Evolutionary conservation across 2,329 filamentous ascomycete genomes (phyloP), one percentile per base, ranked within the genome.

Genomic region (Leptodontidium sp.): DNA sequence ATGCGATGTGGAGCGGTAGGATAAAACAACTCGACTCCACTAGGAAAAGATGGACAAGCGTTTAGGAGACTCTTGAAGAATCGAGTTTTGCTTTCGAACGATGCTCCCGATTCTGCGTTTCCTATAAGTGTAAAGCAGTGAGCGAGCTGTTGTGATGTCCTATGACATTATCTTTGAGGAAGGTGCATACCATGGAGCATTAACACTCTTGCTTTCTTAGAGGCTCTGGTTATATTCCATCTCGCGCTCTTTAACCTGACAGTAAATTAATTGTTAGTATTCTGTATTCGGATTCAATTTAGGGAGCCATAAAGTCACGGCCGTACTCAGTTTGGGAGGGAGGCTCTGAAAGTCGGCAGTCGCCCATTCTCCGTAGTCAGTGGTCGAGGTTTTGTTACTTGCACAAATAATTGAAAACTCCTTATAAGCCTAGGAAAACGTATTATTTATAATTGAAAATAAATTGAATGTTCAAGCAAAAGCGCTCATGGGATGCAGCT

Each of bases 41-140:
- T 45, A 45, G 15, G 32, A 45, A 45, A 45, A 45, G 14, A 14
- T 45, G 14, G 14, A 45, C 11, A 67, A 61, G 53, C 24, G 43
- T 65, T 65, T n/a, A 65, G 15, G 53, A 65, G 53, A 65, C 61
- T 61, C 52, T 50, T 65, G 17, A 65, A n/a, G n/a, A 65, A 65
- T 65, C 64, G 38, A 65, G 64, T 65, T n/a, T 65, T 65, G 38
- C 40, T 65, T 65, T 65, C 17, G 50, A 65, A 65, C 59, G 21
- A 65, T 65, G 7, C 64, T 50, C 43, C 17, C n/a, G 24, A 65
- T 26, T 65, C 29, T 65, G 24, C 52, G 38, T 65, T 65, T 65
- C 64, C 24, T 65, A 59, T 65, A 65, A 61, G 5, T 65, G n/a
- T 59, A 65, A 49, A 65, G 40, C 11, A 65, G 26, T 65, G 50